Evolutionary conservation across 129 eudicot genomes (phyloP).

Genomic region (Gnaphalium uliginosum): DNA sequence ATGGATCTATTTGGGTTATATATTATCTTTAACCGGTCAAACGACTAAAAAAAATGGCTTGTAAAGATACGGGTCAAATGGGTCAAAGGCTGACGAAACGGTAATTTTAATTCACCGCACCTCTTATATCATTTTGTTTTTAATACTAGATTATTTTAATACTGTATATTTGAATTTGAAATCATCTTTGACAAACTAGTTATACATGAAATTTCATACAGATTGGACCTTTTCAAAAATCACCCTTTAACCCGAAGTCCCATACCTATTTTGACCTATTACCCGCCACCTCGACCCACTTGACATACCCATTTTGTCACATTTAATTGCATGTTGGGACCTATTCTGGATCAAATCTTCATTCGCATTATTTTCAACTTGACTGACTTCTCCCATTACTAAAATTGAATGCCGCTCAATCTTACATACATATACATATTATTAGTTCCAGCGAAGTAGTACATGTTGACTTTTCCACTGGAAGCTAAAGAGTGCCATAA

Average conservation of each 20-base stretch:
- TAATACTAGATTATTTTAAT: no score
- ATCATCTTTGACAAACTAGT: neutral
- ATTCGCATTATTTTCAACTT: neutral
- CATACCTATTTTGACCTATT: neutral
- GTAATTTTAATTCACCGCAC: neutral
- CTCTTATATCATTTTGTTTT: neutral
- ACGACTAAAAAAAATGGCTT: neutral
- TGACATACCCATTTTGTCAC: neutral
- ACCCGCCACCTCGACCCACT: neutral
- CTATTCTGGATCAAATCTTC: neutral
- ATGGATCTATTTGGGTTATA: neutral
- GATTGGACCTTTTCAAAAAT: neutral
- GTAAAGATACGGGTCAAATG: neutral
- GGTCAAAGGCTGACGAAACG: neutral
- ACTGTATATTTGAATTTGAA: no score
- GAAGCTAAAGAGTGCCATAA: neutral
- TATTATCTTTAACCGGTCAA: neutral
- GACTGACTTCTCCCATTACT: neutral
- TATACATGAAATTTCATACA: no score
- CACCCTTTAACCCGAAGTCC: neutral
- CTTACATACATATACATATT: neutral
- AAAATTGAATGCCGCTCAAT: neutral
- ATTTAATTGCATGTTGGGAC: neutral
- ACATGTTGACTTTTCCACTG: neutral
- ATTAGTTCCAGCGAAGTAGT: neutral